Evolutionary conservation across 306 rosid species (phyloP).

Genomic region (Cyamopsis tetragonoloba): DNA sequence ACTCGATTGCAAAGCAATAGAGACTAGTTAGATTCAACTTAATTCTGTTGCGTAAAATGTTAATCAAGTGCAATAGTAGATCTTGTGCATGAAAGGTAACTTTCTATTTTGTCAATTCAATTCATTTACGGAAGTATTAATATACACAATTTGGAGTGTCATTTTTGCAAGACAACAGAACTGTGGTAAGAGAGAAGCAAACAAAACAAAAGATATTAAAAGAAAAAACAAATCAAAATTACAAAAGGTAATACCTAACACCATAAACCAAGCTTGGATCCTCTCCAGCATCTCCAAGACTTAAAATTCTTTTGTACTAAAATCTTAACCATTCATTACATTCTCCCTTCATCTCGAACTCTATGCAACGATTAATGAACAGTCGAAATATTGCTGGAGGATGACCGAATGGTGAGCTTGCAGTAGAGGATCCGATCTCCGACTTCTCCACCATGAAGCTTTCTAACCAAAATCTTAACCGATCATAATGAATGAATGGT

Average conservation of each 20-base stretch:
- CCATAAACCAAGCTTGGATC: too few relatives aligned
- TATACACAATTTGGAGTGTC: constrained; percentile 38
- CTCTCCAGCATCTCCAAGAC: too few relatives aligned
- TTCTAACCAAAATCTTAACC: too few relatives aligned
- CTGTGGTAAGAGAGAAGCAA: not conserved
- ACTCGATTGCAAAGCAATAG: not conserved
- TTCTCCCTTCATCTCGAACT: too few relatives aligned
- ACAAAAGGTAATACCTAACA: constrained; percentile 24
- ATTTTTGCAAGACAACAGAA: constrained; percentile 25
- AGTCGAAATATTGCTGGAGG: too few relatives aligned
- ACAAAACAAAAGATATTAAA: not conserved
- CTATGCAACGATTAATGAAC: too few relatives aligned
- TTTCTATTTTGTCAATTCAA: constrained; percentile 18
- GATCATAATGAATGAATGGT: too few relatives aligned
- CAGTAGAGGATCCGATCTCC: too few relatives aligned
- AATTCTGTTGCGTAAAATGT: not conserved
- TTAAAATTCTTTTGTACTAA: too few relatives aligned
- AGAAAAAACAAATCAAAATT: constrained; percentile 12
- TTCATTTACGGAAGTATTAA: constrained; percentile 27
- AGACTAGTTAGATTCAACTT: not conserved
- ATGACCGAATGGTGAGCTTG: too few relatives aligned
- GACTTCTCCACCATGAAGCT: too few relatives aligned
- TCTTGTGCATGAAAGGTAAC: not conserved
- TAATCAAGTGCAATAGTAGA: not conserved
- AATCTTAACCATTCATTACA: too few relatives aligned